Evolutionary conservation across 164 flowering plant genomes (phyloP).

Genomic region (Umbellularia californica): DNA sequence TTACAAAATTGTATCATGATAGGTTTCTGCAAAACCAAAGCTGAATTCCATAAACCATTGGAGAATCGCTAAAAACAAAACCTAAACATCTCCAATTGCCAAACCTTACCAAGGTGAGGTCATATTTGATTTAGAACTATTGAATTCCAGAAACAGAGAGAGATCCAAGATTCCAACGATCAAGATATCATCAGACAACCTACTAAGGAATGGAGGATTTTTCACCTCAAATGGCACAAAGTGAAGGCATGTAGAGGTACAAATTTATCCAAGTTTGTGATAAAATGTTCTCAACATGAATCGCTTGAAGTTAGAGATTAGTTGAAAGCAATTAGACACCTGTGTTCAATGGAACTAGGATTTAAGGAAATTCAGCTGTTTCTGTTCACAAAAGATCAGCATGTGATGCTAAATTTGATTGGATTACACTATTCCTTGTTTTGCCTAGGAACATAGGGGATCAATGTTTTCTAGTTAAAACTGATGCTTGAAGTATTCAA

Average conservation of each 20-base stretch:
- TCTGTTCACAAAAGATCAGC: conserved; percentile 47
- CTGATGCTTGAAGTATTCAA: background rate
- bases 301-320: conserved; percentile 58
- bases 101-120: no score
- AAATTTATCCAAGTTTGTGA: conserved; percentile 35
- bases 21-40: no score
- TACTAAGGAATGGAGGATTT: conserved; percentile 45
- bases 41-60: no score
- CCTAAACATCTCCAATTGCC: no score
- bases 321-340: conserved; percentile 37
- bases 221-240: conserved; percentile 51
- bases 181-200: no score
- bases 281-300: conserved; percentile 30
- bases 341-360: conserved; percentile 38
- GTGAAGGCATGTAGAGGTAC: conserved; percentile 49
- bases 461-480: background rate
- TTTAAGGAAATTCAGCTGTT: conserved; percentile 64
- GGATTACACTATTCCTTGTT: conserved; percentile 67
- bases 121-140: no score
- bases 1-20: no score
- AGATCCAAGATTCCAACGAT: background rate
- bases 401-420: conserved; percentile 59
- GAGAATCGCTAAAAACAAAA: no score
- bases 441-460: conserved; percentile 46
- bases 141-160: no score